Evolutionary conservation across 2,329 filamentous ascomycete genomes (phyloP), one percentile per base, ranked within the genome.

Genomic region (Fusarium xyrophilum): DNA sequence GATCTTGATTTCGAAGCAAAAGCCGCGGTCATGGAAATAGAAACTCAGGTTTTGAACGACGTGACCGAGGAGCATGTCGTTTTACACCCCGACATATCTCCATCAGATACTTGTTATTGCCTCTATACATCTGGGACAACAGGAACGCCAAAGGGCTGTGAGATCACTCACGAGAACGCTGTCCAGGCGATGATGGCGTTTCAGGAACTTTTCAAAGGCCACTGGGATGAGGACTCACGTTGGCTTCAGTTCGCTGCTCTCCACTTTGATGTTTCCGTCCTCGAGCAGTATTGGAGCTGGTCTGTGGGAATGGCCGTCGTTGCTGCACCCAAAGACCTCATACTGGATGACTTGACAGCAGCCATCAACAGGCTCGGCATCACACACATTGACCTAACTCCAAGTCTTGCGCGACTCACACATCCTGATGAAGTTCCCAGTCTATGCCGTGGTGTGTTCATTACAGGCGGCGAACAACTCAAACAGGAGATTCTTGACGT

Each of bases 201-300:
- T 76, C 89, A 93, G 72, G 82, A 88, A 32, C 83, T 97, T 1
- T 97, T 97, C 74, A 78, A 80, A 8, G 88, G 85, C 0, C 91
- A 93, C 72, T 97, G 93, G 92, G 85, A 91, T 40, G 73, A 82
- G 0, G 76, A 85, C 0, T 96, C 93, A 0, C 88, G 91, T 60
- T 97, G 93, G 90, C 83, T 97, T 2, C 95, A 97, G 75, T 97
- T 97, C 75, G 95, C 95, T 2, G 94, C 93, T 0, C 93, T 97
- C 59, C 95, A 97, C 77, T 97, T 97, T 65, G 95, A 97, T 73
- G 94, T 97, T 7, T 96, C 92, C 3, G 91, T 97, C 0, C 84
- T 97, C 1, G 94, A 97, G 75, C 94, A 97, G 74, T 97, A 95
- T 76, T 97, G 93, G 93, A 96, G 90, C 60, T 97, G 94, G 94